Evolutionary conservation across 768 basidiomycete genomes (phyloP), one percentile per base, ranked within the genome.

Genomic region (Leccinum subgranulosum): DNA sequence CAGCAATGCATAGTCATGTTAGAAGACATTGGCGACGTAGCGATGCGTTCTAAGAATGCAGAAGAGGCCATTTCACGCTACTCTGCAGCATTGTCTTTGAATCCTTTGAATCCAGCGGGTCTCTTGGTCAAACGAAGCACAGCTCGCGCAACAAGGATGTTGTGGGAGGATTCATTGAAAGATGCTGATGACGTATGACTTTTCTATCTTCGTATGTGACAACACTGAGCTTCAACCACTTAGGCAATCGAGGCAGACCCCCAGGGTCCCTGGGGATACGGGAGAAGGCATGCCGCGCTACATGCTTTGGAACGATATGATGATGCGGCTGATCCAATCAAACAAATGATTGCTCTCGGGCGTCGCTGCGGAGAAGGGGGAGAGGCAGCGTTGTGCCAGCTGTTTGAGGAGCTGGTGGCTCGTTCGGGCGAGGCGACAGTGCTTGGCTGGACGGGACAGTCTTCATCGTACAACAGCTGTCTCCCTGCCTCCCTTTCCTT

Each of bases 61-160:
- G 14, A 53, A 17, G 27, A 27, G 14, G 62, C 62, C 1, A 36
- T 60, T 25, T 6, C 23, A 17, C 15, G 36, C 7, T 36, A 36
- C 17, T 36, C 36, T 36, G 7, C 36, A 3, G 36, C 36, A 17
- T 36, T 36, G 36, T 36, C 51, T 7, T 53, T 52, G 21, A 34
- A 43, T 17, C 15, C 34, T 17, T 36, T 17, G 15, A 36, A 36
- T 36, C 15, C 19, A 7, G 17, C 11, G 4, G 4, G 34, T 31
- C 57, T 60, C 9, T 15, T 63, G 23, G 54, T 63, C 3, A 45
- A 56, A 27, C 62, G 57, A 36, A 60, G 62, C 49, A 53, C 36
- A 19, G 45, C 21, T 0, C 28, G 28, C 11, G 45, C 45, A 11
- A 36, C 29, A 6, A 2, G 19, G 4, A 23, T 6, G 23, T 25